phyloP scores from a whole-genome alignment of 1,284 basidiomycete species.

The Malassezia sympodialis region DNA sequence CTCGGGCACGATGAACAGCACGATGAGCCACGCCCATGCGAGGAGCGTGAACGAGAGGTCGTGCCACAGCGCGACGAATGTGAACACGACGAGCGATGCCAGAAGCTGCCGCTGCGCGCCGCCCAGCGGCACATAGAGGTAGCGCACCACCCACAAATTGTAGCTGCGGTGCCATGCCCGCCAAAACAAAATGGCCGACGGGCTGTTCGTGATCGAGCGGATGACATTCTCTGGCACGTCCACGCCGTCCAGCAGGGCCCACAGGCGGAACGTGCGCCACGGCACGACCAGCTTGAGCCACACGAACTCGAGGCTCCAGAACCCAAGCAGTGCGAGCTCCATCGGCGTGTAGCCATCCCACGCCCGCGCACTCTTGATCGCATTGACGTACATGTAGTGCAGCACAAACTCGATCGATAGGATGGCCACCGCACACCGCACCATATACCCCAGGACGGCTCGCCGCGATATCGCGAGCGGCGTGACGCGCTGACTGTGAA shows the following conservation, averaged over 20 bases:
- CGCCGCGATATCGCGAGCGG: slow-evolving; percentile 47
- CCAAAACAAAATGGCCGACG: slow-evolving; percentile 88
- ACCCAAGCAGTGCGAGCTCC: slow-evolving; percentile 82
- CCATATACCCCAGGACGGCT: slow-evolving; percentile 54
- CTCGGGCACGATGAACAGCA: slow-evolving; percentile 82
- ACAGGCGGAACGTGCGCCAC: slow-evolving; percentile 94
- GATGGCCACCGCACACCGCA: slow-evolving; percentile 64
- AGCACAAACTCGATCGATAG: slow-evolving; percentile 82
- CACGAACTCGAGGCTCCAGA: slow-evolving; percentile 92
- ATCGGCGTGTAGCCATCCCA: slow-evolving; percentile 62
- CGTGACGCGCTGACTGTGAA: slow-evolving; percentile 69
- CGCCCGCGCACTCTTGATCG: slow-evolving; percentile 78
- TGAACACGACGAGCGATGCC: slow-evolving; percentile 73
- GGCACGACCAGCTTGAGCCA: slow-evolving; percentile 98
- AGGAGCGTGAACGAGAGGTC: slow-evolving; percentile 78
- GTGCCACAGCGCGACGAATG: slow-evolving; percentile 98
- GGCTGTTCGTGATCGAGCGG: slow-evolving; percentile 96
- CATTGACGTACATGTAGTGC: slow-evolving; percentile 92
- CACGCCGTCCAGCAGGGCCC: slow-evolving; percentile 78
- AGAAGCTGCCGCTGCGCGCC: slow-evolving; percentile 59
- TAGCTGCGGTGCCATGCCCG: slow-evolving; percentile 90
- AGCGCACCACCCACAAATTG: slow-evolving; percentile 84
- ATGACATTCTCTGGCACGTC: slow-evolving; percentile 98
- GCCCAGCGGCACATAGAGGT: slow-evolving; percentile 83
- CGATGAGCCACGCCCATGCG: slow-evolving; percentile 93